These are phyloP conservation scores for Silene coronaria DNA, from an alignment of 179 eudicot genomes.

Conservation along the genomic window DNA sequence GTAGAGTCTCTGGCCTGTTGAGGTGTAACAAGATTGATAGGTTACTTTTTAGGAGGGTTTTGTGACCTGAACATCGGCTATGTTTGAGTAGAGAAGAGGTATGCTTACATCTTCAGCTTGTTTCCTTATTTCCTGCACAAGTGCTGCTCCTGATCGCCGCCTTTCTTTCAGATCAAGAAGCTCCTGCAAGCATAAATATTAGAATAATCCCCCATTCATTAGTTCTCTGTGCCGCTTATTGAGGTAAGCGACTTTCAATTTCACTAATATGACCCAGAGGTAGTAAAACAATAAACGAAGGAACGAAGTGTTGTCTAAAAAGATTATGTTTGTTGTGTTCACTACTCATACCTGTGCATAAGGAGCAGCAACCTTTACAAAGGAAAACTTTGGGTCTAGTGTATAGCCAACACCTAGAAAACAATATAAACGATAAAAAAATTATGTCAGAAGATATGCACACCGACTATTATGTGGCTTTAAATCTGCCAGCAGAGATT, in stretches of 20 bases:
- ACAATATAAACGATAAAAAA: not conserved
- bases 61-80: not conserved
- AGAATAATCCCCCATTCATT: not conserved
- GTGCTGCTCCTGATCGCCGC: slow-evolving; percentile 60
- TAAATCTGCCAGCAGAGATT: not conserved
- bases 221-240: too few relatives aligned
- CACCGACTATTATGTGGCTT: not conserved
- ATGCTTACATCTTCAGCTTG: slow-evolving; percentile 84
- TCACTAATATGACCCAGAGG: too few relatives aligned
- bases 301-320: not conserved
- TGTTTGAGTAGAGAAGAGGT: slow-evolving; percentile 1
- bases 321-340: not conserved
- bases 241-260: too few relatives aligned
- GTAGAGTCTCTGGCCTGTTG: slow-evolving; percentile 79
- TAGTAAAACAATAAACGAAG: not conserved
- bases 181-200: slow-evolving; percentile 52
- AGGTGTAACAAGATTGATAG: not conserved
- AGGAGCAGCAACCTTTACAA: slow-evolving; percentile 93
- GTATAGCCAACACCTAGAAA: slow-evolving; percentile 71
- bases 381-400: slow-evolving; percentile 85
- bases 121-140: slow-evolving; percentile 79
- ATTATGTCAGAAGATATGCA: not conserved
- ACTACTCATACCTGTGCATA: slow-evolving; percentile 69
- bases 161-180: slow-evolving; percentile 76
- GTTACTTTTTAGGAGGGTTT: slow-evolving; percentile 3